A percentile compares a stretch with the other conserved stretches of the same genome.
Evolutionary conservation across 2,329 filamentous ascomycete species (phyloP).

Genomic region (Nothopassalora personata): DNA sequence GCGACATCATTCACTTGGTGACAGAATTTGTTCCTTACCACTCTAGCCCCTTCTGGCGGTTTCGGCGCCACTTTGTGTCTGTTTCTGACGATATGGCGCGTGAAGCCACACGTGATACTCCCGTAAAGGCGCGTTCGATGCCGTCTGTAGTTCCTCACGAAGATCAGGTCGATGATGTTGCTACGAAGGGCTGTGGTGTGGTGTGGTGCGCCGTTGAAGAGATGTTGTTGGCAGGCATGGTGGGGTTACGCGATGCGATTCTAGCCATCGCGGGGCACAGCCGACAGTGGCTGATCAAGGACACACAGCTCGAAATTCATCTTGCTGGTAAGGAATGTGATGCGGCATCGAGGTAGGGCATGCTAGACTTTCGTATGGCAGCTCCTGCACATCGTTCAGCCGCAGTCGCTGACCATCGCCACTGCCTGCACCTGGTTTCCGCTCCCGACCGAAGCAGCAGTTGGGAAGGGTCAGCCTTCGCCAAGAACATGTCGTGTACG

Average conservation of each 20-base stretch:
- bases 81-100: not conserved
- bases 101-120: not conserved
- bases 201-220: not conserved
- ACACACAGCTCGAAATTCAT: not conserved
- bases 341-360: not conserved
- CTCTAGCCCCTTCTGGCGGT: slow-evolving; percentile 17
- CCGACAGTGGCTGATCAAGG: not conserved
- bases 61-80: slow-evolving; percentile 11
- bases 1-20: slow-evolving; percentile 5
- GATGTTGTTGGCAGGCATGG: not conserved
- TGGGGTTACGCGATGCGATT: not conserved
- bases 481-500: not conserved
- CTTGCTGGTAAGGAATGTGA: not conserved
- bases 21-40: not conserved
- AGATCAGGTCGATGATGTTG: not conserved
- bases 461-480: not conserved
- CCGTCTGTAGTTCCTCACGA: not conserved
- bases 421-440: too few relatives aligned
- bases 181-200: not conserved
- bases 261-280: not conserved
- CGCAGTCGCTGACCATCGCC: not conserved
- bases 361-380: not conserved
- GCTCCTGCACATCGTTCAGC: not conserved
- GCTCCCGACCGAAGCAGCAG: not conserved
- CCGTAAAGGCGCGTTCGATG: not conserved